Evolutionary conservation across 768 basidiomycete genomes (phyloP), one percentile per base, ranked within the genome.

Genomic region (Clavaria fumosa): DNA sequence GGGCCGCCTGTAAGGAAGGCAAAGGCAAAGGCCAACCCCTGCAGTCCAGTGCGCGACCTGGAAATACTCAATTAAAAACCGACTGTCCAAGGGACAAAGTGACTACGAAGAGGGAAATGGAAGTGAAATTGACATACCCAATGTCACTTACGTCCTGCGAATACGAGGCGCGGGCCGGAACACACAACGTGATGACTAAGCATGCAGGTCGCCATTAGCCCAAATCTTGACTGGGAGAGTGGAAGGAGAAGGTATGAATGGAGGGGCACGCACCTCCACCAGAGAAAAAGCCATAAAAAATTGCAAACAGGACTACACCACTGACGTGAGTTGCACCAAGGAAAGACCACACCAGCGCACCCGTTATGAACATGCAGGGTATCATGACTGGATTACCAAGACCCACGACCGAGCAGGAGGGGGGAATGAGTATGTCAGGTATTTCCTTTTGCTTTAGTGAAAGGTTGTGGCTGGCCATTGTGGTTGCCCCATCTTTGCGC

Each of bases 101-200:
- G 14, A 9, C 14, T 28, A 9, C 9, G 26, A 28, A 28, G 9
- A 9, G 14, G 9, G 24, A 17, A 26, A 42, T 10, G 21, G 30
- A 18, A 31, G 35, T 4, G 2, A 7, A 26, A 35, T 23, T 28
- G 14, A 32, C 12, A 17, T 62, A 62, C 28, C 75, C 75, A 14
- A 75, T 62, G 47, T 75, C 71, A 1, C 61, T 54, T 22, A 67
- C 53, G 21, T 62, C 59, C n/a, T 50, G 50, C 0, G 72, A 63
- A 7, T 70, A 55, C 6, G 58, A 53, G 3, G 59, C 55, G 7
- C 72, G 47, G 48, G 67, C 54, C 2, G 69, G 67, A 0, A 62
- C 50, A 32, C 68, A 52, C 11, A 72, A 56, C 23, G 59, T 63
- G 5, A 56, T 52, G 44, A 60, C 62, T 63, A n/a, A n/a, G n/a